phyloP scores from a whole-genome alignment of 768 basidiomycete genomes.

The Phanerochaete carnosa region DNA sequence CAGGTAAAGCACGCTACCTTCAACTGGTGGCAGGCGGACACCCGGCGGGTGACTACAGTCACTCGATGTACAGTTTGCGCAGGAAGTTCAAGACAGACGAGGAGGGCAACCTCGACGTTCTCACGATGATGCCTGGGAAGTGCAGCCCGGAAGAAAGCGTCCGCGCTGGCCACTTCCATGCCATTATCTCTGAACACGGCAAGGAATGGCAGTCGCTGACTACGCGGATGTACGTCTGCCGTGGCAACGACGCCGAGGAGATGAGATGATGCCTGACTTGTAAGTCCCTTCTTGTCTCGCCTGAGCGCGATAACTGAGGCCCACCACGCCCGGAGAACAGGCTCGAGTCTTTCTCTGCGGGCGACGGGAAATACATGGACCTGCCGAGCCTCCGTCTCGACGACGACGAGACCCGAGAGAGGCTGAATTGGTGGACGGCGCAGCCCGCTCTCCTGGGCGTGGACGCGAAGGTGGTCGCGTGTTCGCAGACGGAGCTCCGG shows the following conservation, averaged over 20 bases:
- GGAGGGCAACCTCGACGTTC: constrained; percentile 16
- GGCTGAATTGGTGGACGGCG: constrained; percentile 19
- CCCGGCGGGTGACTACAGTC: constrained; percentile 16
- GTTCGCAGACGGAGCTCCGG: constrained; percentile 12
- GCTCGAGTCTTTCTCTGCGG: constrained; percentile 12
- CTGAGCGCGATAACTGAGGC: background rate
- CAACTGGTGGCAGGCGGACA: constrained; percentile 25
- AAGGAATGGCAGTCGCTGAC: constrained; percentile 12
- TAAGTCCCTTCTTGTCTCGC: constrained; percentile 7
- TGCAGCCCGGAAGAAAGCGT: constrained; percentile 8
- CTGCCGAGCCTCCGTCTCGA: constrained; percentile 12
- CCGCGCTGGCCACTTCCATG: constrained; percentile 20
- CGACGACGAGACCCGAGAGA: constrained; percentile 6
- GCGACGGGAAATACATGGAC: constrained; percentile 11
- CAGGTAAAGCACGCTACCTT: constrained; percentile 17
- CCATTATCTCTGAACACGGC: constrained; percentile 10
- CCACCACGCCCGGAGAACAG: constrained; percentile 8
- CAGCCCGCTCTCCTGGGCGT: constrained; percentile 14
- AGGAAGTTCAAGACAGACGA: constrained; percentile 19
- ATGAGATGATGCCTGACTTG: constrained; percentile 19
- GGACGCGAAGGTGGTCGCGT: constrained; percentile 15
- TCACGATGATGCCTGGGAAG: constrained; percentile 19
- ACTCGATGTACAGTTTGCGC: constrained; percentile 19
- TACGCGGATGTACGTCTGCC: constrained; percentile 22
- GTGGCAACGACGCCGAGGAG: constrained; percentile 15